Conservation (phyloP, 331 rosid genomes). For the Saraca asoca region DNA sequence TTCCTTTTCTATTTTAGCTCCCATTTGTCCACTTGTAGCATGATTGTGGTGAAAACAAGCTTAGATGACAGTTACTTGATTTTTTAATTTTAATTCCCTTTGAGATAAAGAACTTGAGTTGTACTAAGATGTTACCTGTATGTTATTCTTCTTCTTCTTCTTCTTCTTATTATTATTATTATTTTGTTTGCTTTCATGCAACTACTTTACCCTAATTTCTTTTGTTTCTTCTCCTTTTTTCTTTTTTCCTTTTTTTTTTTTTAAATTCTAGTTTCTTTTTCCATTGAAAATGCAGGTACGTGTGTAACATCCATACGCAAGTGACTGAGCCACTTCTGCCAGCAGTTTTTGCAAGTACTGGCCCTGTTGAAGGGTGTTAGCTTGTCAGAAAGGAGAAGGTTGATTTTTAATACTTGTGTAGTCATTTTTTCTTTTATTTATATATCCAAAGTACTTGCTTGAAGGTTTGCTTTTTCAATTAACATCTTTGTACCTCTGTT, state of each 20-base stretch:
- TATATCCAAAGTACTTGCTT: slow-evolving; percentile 10
- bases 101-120: background rate
- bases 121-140: slow-evolving; percentile 13
- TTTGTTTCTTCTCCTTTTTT: slow-evolving; percentile 39
- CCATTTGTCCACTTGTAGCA: slow-evolving; percentile 7
- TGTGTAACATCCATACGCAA: slow-evolving; percentile 89
- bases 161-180: slow-evolving; percentile 17
- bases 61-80: slow-evolving; percentile 16
- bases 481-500: slow-evolving; percentile 38
- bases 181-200: background rate
- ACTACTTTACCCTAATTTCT: slow-evolving; percentile 36
- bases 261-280: slow-evolving; percentile 49
- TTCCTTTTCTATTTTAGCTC: slow-evolving; percentile 22
- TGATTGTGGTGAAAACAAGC: slow-evolving; percentile 30
- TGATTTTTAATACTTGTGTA: slow-evolving; percentile 3
- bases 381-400: slow-evolving; percentile 97
- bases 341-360: slow-evolving; percentile 93
- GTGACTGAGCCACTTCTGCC: slow-evolving; percentile 97
- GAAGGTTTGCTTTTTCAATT: slow-evolving; percentile 10
- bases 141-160: slow-evolving; percentile 29
- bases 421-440: slow-evolving; percentile 20
- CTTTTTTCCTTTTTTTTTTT: slow-evolving; percentile 39
- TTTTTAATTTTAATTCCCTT: background rate
- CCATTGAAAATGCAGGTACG: slow-evolving; percentile 75
- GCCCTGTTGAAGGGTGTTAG: slow-evolving; percentile 91